A percentile compares a stretch with the other conserved stretches of the same genome.
These are phyloP conservation scores for Sarcodon aspratus DNA, from an alignment of 768 basidiomycete species.

Conservation along the genomic window DNA sequence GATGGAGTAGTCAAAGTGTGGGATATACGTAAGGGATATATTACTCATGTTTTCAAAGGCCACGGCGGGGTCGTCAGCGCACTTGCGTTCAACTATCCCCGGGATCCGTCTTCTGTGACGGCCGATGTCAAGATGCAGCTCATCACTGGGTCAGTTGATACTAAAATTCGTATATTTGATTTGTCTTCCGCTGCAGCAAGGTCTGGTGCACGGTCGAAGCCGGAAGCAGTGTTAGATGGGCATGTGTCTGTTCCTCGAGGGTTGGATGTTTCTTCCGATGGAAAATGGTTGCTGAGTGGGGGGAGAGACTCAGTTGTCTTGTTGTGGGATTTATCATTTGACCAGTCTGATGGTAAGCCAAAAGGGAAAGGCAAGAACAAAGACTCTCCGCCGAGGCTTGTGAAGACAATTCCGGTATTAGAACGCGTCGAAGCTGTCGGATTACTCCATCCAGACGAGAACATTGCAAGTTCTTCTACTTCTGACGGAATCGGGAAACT, in stretches of 20 bases:
- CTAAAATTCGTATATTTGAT: constrained; percentile 87
- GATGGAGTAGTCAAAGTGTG: constrained; percentile 97
- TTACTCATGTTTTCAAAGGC: constrained; percentile 91
- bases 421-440: constrained; percentile 87
- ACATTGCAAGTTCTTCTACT: constrained; percentile 26
- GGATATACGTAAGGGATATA: constrained; percentile 79
- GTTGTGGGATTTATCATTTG: constrained; percentile 71
- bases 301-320: constrained; percentile 90
- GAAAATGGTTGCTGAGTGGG: constrained; percentile 82
- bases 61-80: constrained; percentile 98
- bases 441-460: constrained; percentile 42
- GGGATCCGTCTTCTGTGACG: constrained; percentile 37
- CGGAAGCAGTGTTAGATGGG: constrained; percentile 81
- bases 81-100: constrained; percentile 72
- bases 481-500: constrained; percentile 29
- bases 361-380: constrained; percentile 34
- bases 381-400: constrained; percentile 42
- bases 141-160: constrained; percentile 87
- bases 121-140: constrained; percentile 57
- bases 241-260: constrained; percentile 93
- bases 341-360: constrained; percentile 18
- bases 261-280: constrained; percentile 75
- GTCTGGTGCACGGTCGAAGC: constrained; percentile 43
- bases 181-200: constrained; percentile 54
- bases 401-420: constrained; percentile 71